phyloP scores from a whole-genome alignment of 352 stramenopile genomes.

The Phytophthora pinifolia region DNA sequence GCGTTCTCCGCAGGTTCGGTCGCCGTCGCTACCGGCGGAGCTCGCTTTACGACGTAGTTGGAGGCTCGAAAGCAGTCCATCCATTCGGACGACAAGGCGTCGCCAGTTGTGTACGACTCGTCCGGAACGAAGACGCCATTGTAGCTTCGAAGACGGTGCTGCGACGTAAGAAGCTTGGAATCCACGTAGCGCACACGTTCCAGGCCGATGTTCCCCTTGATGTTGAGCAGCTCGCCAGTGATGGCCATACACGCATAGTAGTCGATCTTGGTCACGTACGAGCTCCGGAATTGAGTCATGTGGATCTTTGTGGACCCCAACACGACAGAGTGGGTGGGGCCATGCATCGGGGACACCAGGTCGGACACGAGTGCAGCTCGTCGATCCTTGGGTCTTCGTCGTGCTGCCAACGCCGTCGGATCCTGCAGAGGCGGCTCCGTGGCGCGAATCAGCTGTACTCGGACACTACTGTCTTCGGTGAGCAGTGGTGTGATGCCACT shows the following conservation, averaged over 20 bases:
- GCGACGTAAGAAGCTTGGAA: slow-evolving; percentile 59
- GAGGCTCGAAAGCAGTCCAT: slow-evolving; percentile 73
- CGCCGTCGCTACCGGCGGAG: not conserved
- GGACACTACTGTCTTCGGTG: slow-evolving; percentile 72
- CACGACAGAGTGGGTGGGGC: slow-evolving; percentile 45
- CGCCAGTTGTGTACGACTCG: slow-evolving; percentile 56
- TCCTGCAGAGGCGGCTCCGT: slow-evolving; percentile 76
- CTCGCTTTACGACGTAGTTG: slow-evolving; percentile 24
- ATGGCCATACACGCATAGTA: slow-evolving; percentile 85
- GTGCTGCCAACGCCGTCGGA: slow-evolving; percentile 23
- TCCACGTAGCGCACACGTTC: slow-evolving; percentile 77
- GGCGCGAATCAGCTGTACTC: slow-evolving; percentile 73
- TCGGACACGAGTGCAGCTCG: slow-evolving; percentile 45
- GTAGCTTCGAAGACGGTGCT: slow-evolving; percentile 61
- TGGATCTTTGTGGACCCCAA: slow-evolving; percentile 75
- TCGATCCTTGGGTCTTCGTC: slow-evolving; percentile 33
- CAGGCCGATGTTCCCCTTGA: slow-evolving; percentile 82
- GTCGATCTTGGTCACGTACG: slow-evolving; percentile 85
- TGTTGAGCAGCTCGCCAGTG: slow-evolving; percentile 77
- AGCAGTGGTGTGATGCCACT: slow-evolving; percentile 66
- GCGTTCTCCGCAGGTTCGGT: slow-evolving; percentile 1
- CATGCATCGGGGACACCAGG: slow-evolving; percentile 39
- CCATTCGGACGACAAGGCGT: slow-evolving; percentile 75
- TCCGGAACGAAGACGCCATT: slow-evolving; percentile 78
- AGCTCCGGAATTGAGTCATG: slow-evolving; percentile 78